These are phyloP conservation scores for Ceratopteris richardii DNA, from an alignment of 75 land plant genomes.

Conservation along the genomic window DNA sequence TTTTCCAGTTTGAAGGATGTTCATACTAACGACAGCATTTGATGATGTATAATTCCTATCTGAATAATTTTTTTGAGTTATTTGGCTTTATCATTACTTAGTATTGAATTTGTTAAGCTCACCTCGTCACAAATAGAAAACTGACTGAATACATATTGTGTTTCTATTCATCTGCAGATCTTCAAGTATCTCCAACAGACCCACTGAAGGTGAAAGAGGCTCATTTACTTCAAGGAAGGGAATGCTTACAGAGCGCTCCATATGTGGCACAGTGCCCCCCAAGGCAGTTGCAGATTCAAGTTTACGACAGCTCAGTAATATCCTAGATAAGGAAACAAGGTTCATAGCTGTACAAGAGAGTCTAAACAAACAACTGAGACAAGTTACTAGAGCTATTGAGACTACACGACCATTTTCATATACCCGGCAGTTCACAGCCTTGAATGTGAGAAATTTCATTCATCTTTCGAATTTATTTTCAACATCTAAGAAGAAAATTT, in stretches of 20 bases:
- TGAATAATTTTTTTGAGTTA: too few relatives aligned
- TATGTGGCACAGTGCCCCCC: conserved; percentile 3
- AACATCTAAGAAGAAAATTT: not conserved
- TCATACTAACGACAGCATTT: too few relatives aligned
- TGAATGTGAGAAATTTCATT: conserved; percentile 2
- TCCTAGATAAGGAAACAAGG: conserved; percentile 8
- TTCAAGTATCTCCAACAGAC: not conserved
- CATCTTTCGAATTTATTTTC: not conserved
- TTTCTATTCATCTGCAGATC: not conserved
- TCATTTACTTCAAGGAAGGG: not conserved
- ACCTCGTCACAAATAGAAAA: too few relatives aligned
- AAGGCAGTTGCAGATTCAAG: conserved; percentile 11
- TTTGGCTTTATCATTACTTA: too few relatives aligned
- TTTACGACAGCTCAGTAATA: conserved; percentile 7
- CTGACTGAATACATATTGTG: too few relatives aligned
- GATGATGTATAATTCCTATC: too few relatives aligned
- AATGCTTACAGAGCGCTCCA: not conserved
- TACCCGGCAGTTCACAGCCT: conserved; percentile 6
- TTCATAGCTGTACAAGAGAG: conserved; percentile 11
- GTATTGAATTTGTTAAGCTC: too few relatives aligned
- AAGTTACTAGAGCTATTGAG: conserved; percentile 3
- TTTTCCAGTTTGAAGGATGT: too few relatives aligned
- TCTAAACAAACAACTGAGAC: conserved; percentile 1
- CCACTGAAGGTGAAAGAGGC: not conserved
- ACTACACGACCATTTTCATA: conserved; percentile 10